Conservation (phyloP, 2,329 filamentous ascomycete species). For the Hyphodiscus sp. region DNA sequence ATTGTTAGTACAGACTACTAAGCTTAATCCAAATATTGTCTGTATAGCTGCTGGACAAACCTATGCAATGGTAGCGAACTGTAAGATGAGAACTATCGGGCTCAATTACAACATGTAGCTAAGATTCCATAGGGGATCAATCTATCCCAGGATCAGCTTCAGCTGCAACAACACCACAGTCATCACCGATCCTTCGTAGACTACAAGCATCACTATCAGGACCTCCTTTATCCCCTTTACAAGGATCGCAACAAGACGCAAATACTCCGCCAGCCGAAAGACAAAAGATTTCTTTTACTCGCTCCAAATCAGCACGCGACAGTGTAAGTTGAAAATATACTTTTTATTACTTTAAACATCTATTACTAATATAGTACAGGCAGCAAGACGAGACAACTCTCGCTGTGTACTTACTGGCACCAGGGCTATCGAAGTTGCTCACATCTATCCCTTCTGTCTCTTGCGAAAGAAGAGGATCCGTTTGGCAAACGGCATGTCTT, state of each 20-base stretch:
- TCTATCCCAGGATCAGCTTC: neutral
- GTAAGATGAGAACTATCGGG: neutral
- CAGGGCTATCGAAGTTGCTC: constrained; percentile 3
- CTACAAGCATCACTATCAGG: neutral
- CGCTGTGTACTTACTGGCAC: constrained; percentile 12
- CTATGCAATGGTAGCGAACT: neutral
- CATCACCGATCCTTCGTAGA: neutral
- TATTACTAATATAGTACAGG: neutral
- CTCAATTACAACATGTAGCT: neutral
- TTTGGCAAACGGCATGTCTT: constrained; percentile 8
- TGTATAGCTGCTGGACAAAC: neutral
- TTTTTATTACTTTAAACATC: neutral
- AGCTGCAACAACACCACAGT: neutral
- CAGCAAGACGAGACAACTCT: constrained; percentile 5
- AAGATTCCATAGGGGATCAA: neutral
- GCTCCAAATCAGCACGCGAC: neutral
- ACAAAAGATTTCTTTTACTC: neutral
- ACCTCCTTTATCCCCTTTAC: neutral
- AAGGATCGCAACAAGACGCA: neutral
- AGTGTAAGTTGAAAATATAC: neutral
- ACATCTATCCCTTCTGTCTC: constrained; percentile 13
- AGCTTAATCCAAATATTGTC: neutral
- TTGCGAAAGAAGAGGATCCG: constrained; percentile 4
- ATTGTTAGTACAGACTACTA: neutral
- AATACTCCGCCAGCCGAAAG: neutral